A percentile compares a stretch with the other conserved stretches of the same genome.
These are phyloP conservation scores for Ilex aquifolium DNA, from an alignment of 257 asterid species.

Conservation along the genomic window DNA sequence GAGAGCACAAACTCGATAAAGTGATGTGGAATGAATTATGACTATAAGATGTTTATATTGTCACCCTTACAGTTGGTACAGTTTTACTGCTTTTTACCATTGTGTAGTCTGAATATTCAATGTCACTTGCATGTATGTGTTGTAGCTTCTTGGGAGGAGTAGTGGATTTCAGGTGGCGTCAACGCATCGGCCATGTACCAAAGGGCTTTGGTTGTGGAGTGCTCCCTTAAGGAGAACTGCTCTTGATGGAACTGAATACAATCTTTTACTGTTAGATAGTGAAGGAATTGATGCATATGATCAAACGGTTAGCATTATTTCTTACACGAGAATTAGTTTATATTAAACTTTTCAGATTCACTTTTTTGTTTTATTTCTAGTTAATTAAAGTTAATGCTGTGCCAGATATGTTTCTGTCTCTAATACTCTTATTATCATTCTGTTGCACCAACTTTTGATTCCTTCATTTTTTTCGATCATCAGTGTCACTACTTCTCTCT, in stretches of 20 bases:
- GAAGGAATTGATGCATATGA: constrained; percentile 99
- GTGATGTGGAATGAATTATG: too few species aligned
- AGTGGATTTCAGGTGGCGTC: constrained; percentile 99
- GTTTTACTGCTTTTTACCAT: too few species aligned
- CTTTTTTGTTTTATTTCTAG: too few species aligned
- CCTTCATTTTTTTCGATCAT: not conserved
- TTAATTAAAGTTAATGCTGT: too few species aligned
- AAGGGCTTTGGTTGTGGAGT: constrained; percentile 99
- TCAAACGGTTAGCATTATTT: constrained; percentile 72
- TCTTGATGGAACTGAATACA: constrained; percentile 95
- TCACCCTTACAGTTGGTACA: too few species aligned
- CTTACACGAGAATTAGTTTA: not conserved
- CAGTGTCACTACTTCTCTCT: not conserved
- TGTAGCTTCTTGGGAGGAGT: constrained; percentile 97
- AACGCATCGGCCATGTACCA: constrained; percentile 96
- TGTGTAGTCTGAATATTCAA: too few species aligned
- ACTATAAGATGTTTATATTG: too few species aligned
- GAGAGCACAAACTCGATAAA: too few species aligned
- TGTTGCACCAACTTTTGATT: too few species aligned
- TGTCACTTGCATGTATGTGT: constrained; percentile 2
- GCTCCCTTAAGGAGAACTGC: constrained; percentile 83
- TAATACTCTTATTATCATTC: too few species aligned
- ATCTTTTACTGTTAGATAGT: constrained; percentile 79
- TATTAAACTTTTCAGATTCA: too few species aligned
- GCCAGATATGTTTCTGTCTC: too few species aligned